Evolutionary conservation across 352 stramenopile species (phyloP), one percentile per base, ranked within the genome.

Genomic region (Globisporangium splendens): DNA sequence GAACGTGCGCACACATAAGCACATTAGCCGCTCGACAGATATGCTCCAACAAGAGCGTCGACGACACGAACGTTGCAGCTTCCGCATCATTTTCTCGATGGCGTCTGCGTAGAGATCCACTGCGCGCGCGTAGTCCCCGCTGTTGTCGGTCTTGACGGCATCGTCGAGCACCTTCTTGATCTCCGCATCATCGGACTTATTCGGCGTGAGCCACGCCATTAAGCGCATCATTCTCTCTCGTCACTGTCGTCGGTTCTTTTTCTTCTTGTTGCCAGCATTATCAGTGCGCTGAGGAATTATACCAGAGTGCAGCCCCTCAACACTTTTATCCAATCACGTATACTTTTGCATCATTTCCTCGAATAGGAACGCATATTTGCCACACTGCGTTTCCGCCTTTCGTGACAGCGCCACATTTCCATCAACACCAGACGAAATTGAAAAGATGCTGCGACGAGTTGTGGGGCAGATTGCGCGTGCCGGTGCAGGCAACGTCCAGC

Each of bases 21-120:
- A 21, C n/a, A 53, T 28, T 41, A 18, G 61, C 20, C 3, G 43
- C 20, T 17, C 13, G 10, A 18, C 12, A 21, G 8, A 4, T 17
- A 33, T 21, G n/a, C 17, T 18, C 13, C 17, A 1, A 0, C n/a
- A 14, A 35, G 48, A 58, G 14, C 24, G 38, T 46, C 46, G 13
- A 20, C 18, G 13, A 18, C 21, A 77, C 70, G 46, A 64, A 93
- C 83, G 67, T 60, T 79, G 66, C 38, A 89, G 50, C 47, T 84
- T 67, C 38, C 60, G 54, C 61, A 95, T 76, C 68, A 95, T 83
- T 55, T 75, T 78, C 64, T 95, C 83, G 50, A 93, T 95, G 33
- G 75, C 79, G 18, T 68, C 51, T 1, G 77, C 75, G 64, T 95
- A 95, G 22, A 95, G 64, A 5, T 87, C 79, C 44, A 95, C 66